Conservation (phyloP, 2,329 filamentous ascomycete species). For the Aspergillus quadrilineatus region DNA sequence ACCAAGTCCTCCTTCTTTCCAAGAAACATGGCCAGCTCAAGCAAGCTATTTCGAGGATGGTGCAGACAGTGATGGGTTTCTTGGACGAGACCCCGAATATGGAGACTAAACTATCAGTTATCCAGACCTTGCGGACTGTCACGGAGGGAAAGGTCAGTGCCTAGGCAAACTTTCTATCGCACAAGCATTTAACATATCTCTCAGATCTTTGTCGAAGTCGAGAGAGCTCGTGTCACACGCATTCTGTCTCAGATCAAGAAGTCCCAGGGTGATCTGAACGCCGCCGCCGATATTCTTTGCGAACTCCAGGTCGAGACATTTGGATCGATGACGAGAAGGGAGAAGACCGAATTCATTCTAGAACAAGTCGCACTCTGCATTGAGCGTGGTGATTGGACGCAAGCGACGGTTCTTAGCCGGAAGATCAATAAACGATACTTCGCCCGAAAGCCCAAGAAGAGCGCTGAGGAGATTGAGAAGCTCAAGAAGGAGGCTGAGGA, state of each 20-base stretch:
- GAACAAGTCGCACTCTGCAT: slow-evolving; percentile 94
- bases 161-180: background rate
- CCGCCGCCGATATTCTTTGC: slow-evolving; percentile 88
- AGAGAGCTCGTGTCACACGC: slow-evolving; percentile 90
- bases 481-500: slow-evolving; percentile 81
- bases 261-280: slow-evolving; percentile 84
- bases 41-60: slow-evolving; percentile 98
- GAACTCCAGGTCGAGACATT: slow-evolving; percentile 99
- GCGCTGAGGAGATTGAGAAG: slow-evolving; percentile 82
- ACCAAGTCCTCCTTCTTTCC: slow-evolving; percentile 90
- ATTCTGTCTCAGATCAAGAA: slow-evolving; percentile 98
- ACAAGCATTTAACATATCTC: slow-evolving; percentile 12
- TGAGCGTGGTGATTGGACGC: slow-evolving; percentile 92
- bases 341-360: slow-evolving; percentile 98
- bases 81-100: slow-evolving; percentile 79
- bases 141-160: slow-evolving; percentile 83
- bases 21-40: slow-evolving; percentile 99
- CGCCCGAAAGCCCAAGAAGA: slow-evolving; percentile 85
- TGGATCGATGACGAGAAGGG: slow-evolving; percentile 92
- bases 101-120: slow-evolving; percentile 87
- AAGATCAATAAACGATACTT: slow-evolving; percentile 98
- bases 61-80: slow-evolving; percentile 92
- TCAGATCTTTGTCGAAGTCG: slow-evolving; percentile 96
- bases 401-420: slow-evolving; percentile 86
- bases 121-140: slow-evolving; percentile 91